Conservation (phyloP, 2,329 filamentous ascomycete genomes). For the Tolypocladium endophyticum region DNA sequence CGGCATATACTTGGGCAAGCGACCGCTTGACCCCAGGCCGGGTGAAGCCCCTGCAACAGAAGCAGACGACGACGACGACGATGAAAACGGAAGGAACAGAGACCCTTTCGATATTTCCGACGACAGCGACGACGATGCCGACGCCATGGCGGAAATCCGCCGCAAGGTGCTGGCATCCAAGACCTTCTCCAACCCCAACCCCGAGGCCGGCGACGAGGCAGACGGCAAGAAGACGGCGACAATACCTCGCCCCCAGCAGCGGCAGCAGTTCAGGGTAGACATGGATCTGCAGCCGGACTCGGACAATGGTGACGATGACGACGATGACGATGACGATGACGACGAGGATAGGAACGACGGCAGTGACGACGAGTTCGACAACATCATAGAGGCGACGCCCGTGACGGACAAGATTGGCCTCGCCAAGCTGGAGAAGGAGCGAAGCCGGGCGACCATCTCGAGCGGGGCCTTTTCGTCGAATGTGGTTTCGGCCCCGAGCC, state of each 20-base stretch:
- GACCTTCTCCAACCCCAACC: conserved; percentile 51
- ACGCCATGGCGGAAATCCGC: conserved; percentile 84
- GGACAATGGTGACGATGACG: conserved; percentile 46
- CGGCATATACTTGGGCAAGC: conserved; percentile 51
- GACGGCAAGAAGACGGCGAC: conserved; percentile 40
- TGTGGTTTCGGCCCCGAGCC: conserved; percentile 35
- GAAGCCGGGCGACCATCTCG: conserved; percentile 34
- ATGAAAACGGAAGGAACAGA: conserved; percentile 28
- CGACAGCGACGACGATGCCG: conserved; percentile 64
- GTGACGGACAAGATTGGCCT: conserved; percentile 76
- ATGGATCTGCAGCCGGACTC: conserved; percentile 49
- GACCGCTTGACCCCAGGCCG: conserved; percentile 19
- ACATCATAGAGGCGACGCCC: conserved; percentile 83
- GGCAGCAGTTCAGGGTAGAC: conserved; percentile 39
- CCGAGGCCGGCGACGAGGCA: conserved; percentile 33
- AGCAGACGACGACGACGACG: conserved; percentile 5
- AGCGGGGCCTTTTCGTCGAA: conserved; percentile 42
- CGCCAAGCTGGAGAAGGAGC: conserved; percentile 44
- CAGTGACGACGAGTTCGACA: conserved; percentile 76
- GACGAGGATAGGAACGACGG: conserved; percentile 53
- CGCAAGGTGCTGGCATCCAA: conserved; percentile 86
- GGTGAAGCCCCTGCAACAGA: conserved; percentile 5
- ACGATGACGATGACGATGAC: conserved; percentile 48
- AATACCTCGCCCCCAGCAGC: conserved; percentile 47
- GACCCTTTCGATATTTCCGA: conserved; percentile 72